Evolutionary conservation across 2,329 filamentous ascomycete genomes (phyloP), one percentile per base, ranked within the genome.

Genomic region (Clarireedia paspali): DNA sequence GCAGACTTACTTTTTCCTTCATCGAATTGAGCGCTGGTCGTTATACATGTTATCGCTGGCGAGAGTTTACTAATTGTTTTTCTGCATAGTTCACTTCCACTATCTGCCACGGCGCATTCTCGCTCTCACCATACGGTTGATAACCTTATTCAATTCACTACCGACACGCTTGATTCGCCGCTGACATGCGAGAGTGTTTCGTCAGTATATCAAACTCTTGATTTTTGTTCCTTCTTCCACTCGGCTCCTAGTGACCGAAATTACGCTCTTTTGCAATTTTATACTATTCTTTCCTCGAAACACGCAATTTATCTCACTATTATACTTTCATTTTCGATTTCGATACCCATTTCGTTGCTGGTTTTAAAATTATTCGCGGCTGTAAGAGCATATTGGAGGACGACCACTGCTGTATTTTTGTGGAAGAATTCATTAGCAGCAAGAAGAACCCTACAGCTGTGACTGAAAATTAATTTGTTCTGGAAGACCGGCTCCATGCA

Each of bases 401-500:
- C 6, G 15, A 47, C 9, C 27, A 30, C 6, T 30, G 27, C 27
- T 10, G 27, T 30, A 30, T 10, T 30, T 30, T 7, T 0, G 27
- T 40, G 17, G 38, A 40, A 40, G 15, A 14, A 40, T 40, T 40
- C 38, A 20, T 15, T 30, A 30, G 27, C 27, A 30, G 42, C 34
- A 36, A 36, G 36, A 47, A 34, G 42, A 53, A 10, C 42, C 30
- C 17, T 53, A 27, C 30, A 7, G 47, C 20, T 15, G 42, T 12
- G 20, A 53, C 14, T 10, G 39, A n/a, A 26, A 39, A 40, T 7
- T 54, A 30, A 40, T 51, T 6, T 36, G 50, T 49, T 57, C 52
- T 49, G 54, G 27, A 23, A 24, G 26, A 51, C 62, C 65, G 64
- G 60, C 65, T 67, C 64, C 61, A 67, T 67, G 65, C 65, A 67